Evolutionary conservation across 78 protist genomes (phyloP).

Genomic region (Trichosphaerium sp.): DNA sequence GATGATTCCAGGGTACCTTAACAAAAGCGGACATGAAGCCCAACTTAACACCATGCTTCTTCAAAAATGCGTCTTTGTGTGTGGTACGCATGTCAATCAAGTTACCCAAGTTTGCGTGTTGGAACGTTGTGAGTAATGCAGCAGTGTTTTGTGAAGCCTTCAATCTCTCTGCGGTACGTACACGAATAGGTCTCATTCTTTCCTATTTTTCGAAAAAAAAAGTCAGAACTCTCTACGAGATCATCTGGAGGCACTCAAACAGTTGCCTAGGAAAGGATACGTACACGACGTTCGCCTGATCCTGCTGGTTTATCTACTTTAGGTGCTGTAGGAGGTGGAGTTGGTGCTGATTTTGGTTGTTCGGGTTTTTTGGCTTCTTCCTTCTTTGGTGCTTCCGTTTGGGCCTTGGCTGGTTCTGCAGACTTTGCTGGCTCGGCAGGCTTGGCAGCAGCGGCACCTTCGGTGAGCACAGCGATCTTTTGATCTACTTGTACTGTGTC

Average conservation of each 20-base stretch:
- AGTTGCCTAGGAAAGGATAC: no score
- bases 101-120: conserved; percentile 89
- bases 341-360: conserved; percentile 8
- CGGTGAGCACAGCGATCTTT: conserved; percentile 26
- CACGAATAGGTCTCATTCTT: conserved; percentile 88
- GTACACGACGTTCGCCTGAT: no score
- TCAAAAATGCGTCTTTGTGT: conserved; percentile 80
- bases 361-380: not conserved
- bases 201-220: no score
- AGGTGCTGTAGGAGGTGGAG: no score
- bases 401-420: conserved; percentile 16
- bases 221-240: no score
- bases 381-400: conserved; percentile 3
- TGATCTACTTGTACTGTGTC: conserved; percentile 67
- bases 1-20: no score
- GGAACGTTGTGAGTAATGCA: conserved; percentile 96
- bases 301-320: no score
- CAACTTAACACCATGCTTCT: conserved; percentile 94
- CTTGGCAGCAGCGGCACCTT: conserved; percentile 47
- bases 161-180: conserved; percentile 82
- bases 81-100: conserved; percentile 72
- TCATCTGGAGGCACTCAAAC: no score
- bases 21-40: conserved; percentile 97
- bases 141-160: conserved; percentile 90
- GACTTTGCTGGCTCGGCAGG: conserved; percentile 11